Conservation (phyloP, 2,329 filamentous ascomycete genomes). For the Fusarium sp. region DNA sequence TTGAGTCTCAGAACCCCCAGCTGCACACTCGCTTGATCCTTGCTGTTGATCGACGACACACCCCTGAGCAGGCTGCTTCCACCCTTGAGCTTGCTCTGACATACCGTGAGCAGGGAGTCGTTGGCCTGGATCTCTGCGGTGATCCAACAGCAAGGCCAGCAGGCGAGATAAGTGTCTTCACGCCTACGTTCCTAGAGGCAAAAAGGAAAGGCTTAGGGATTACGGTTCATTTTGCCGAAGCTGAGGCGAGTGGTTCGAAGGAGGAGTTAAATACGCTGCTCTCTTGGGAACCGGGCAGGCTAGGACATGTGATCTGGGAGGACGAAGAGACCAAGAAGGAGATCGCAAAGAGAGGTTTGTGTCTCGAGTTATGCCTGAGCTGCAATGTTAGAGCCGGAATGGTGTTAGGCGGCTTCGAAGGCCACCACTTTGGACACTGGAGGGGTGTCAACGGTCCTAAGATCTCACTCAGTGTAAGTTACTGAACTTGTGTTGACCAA, state of each 20-base stretch:
- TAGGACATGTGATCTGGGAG: constrained; percentile 84
- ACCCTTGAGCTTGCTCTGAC: constrained; percentile 70
- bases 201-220: constrained; percentile 64
- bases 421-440: constrained; percentile 85
- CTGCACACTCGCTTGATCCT: constrained; percentile 76
- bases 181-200: constrained; percentile 66
- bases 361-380: constrained; percentile 79
- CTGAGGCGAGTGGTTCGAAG: constrained; percentile 62
- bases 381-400: constrained; percentile 83
- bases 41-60: constrained; percentile 75
- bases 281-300: constrained; percentile 70
- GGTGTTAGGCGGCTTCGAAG: constrained; percentile 70
- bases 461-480: constrained; percentile 74
- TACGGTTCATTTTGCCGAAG: constrained; percentile 83
- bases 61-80: constrained; percentile 65
- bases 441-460: constrained; percentile 63
- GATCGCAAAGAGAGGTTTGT: constrained; percentile 63
- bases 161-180: constrained; percentile 69
- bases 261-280: constrained; percentile 72
- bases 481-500: background rate
- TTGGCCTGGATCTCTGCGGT: constrained; percentile 82
- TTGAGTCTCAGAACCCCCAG: constrained; percentile 51
- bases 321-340: constrained; percentile 65
- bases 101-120: constrained; percentile 64
- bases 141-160: constrained; percentile 65